These are phyloP conservation scores for Sporothrix pseudoabietina DNA, from an alignment of 2,329 filamentous ascomycete species.

Conservation along the genomic window DNA sequence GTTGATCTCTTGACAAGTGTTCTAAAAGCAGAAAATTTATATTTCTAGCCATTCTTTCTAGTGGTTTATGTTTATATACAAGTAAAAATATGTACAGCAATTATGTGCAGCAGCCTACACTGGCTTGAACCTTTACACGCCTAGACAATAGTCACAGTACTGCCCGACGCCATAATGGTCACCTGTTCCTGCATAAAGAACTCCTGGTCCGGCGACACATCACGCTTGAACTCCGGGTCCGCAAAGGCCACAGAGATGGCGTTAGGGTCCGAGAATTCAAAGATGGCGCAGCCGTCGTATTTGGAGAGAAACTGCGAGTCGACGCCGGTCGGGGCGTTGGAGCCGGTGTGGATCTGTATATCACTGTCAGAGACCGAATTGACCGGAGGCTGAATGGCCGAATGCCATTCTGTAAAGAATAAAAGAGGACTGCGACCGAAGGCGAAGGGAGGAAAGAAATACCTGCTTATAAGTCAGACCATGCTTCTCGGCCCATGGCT, in stretches of 20 bases:
- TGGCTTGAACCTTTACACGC: background rate
- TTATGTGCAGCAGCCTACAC: background rate
- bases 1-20: background rate
- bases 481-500: slow-evolving; percentile 42
- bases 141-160: slow-evolving; percentile 26
- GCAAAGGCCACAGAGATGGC: slow-evolving; percentile 38
- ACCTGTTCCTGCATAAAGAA: slow-evolving; percentile 25
- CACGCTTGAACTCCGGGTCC: slow-evolving; percentile 38
- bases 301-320: slow-evolving; percentile 30
- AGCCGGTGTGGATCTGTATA: slow-evolving; percentile 36
- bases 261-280: slow-evolving; percentile 39
- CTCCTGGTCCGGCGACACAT: slow-evolving; percentile 23
- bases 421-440: background rate
- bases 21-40: background rate
- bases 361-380: background rate
- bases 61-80: background rate
- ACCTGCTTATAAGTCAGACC: slow-evolving; percentile 43
- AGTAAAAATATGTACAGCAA: background rate
- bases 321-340: slow-evolving; percentile 33
- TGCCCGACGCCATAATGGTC: slow-evolving; percentile 22
- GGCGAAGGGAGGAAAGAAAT: background rate
- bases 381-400: background rate
- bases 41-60: slow-evolving; percentile 3
- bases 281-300: slow-evolving; percentile 41
- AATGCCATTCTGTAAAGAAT: too few relatives aligned